phyloP scores from a whole-genome alignment of 176 grass and related monocot species.

The Oryza australiensis region DNA sequence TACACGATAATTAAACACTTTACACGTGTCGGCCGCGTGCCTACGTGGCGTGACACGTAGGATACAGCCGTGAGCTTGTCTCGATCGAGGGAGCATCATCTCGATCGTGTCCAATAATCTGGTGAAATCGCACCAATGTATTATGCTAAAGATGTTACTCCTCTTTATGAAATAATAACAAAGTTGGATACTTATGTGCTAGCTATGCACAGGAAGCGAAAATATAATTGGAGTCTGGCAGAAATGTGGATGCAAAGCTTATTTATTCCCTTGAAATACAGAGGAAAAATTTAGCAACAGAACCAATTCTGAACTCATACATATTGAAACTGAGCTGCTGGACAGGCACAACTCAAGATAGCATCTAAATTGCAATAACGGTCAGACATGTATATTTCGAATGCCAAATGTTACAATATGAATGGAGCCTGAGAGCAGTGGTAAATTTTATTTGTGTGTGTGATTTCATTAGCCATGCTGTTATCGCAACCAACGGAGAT shows the following conservation, averaged over 20 bases:
- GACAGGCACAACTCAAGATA: not conserved
- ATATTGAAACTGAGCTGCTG: not conserved
- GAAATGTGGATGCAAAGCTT: not conserved
- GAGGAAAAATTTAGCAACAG: not conserved
- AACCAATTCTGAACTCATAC: not conserved
- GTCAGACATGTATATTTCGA: not conserved
- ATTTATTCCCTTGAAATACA: not conserved
- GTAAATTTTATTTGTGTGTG: not conserved
- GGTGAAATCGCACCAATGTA: not conserved
- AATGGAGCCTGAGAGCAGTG: not conserved
- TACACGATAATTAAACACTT: not conserved
- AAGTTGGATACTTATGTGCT: not conserved
- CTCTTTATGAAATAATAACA: not conserved
- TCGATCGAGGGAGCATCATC: constrained; percentile 12
- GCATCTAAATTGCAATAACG: not conserved
- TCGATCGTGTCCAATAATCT: constrained; percentile 36
- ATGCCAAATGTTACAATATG: not conserved
- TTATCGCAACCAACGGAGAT: not conserved
- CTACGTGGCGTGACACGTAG: not conserved
- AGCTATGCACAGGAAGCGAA: too few species aligned
- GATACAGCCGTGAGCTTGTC: not conserved
- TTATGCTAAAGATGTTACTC: not conserved
- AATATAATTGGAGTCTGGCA: not conserved
- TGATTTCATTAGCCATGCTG: not conserved
- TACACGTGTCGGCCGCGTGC: not conserved